phyloP scores from a whole-genome alignment of 345 rosid genomes.

The Citrus hindsii region DNA sequence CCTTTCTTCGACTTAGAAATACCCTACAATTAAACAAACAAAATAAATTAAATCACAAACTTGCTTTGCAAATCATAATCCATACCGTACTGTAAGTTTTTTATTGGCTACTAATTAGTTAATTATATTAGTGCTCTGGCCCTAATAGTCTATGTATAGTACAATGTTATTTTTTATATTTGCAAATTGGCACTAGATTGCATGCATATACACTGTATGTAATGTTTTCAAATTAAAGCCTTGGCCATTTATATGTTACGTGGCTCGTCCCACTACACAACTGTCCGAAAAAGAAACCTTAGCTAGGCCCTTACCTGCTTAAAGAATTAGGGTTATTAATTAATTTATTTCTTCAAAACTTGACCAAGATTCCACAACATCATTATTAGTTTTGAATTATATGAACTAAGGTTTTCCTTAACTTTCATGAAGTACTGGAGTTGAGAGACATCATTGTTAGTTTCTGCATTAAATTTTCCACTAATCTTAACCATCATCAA shows the following conservation, averaged over 20 bases:
- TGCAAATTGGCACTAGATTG: conserved; percentile 2
- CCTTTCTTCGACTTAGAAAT: no score
- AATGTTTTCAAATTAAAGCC: background rate
- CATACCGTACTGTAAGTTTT: background rate
- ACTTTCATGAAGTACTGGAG: background rate
- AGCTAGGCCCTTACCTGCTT: background rate
- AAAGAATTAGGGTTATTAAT: background rate
- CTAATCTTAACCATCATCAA: background rate
- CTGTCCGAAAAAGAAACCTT: background rate
- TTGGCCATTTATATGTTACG: background rate
- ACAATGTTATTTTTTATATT: conserved; percentile 2
- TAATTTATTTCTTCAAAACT: background rate
- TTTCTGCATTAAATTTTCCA: background rate
- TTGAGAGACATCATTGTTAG: conserved; percentile 8
- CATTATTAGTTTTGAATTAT: background rate
- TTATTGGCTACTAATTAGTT: background rate
- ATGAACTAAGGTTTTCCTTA: conserved; percentile 7
- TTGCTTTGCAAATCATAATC: conserved; percentile 11
- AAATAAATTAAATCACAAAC: background rate
- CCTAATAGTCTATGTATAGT: background rate
- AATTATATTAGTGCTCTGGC: background rate
- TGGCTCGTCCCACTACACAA: conserved; percentile 8
- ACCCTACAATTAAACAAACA: background rate
- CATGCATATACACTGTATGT: background rate
- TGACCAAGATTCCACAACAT: background rate